Evolutionary conservation across 495 filamentous ascomycete species (phyloP).

Genomic region (Podospora didyma): DNA sequence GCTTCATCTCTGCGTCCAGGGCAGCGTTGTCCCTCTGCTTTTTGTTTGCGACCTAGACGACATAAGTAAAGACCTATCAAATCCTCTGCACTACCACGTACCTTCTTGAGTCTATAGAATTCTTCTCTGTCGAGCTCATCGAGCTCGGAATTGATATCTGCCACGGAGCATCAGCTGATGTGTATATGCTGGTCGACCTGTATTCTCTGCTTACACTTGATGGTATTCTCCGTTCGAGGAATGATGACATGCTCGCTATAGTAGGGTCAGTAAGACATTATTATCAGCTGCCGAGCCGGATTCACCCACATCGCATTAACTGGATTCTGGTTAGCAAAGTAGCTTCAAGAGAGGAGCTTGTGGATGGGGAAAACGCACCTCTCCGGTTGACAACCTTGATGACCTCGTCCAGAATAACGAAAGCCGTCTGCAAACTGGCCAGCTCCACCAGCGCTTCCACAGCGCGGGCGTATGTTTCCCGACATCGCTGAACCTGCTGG

Average conservation of each 20-base stretch:
- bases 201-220: conserved; percentile 66
- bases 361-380: conserved; percentile 46
- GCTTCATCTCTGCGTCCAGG: conserved; percentile 67
- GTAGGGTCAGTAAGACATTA: neutral
- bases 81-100: neutral
- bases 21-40: conserved; percentile 81
- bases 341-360: neutral
- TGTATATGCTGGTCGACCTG: neutral
- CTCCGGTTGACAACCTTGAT: conserved; percentile 98
- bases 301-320: conserved; percentile 87
- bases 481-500: conserved; percentile 90
- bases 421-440: conserved; percentile 95
- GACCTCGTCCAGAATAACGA: conserved; percentile 96
- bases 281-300: neutral
- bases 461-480: conserved; percentile 95
- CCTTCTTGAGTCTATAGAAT: conserved; percentile 96
- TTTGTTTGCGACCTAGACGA: conserved; percentile 70
- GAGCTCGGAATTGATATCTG: conserved; percentile 96
- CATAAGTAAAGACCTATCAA: neutral
- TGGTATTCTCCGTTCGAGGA: conserved; percentile 95
- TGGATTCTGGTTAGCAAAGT: conserved; percentile 20
- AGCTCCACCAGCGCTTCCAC: conserved; percentile 96
- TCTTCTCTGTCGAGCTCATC: conserved; percentile 98
- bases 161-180: neutral
- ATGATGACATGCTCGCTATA: conserved; percentile 89